These are phyloP conservation scores for Pseudonitzschia pungens DNA, from an alignment of 108 stramenopile genomes.

Conservation along the genomic window DNA sequence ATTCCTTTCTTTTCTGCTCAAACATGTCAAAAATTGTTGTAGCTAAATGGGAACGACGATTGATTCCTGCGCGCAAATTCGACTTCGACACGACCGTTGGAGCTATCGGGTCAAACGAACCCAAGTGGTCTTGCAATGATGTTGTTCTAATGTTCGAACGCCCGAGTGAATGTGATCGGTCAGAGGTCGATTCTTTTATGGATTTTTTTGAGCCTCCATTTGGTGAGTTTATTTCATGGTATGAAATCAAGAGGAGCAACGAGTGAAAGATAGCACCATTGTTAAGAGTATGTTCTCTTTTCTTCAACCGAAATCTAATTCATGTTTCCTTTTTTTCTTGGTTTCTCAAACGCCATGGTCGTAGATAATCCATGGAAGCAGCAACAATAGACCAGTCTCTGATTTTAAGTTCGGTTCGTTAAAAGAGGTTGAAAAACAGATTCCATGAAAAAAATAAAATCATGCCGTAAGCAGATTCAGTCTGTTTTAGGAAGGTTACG, in stretches of 20 bases:
- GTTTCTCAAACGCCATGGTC: neutral
- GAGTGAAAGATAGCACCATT: neutral
- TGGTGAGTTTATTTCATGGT: neutral
- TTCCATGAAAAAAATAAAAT: no score
- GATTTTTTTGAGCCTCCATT: constrained; percentile 84
- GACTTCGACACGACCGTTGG: constrained; percentile 83
- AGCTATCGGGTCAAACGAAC: constrained; percentile 76
- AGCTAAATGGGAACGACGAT: constrained; percentile 60
- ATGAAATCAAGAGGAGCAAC: neutral
- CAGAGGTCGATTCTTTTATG: constrained; percentile 59
- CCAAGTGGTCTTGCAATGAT: constrained; percentile 79
- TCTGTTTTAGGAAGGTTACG: no score
- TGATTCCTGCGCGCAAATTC: constrained; percentile 67
- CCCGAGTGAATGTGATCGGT: constrained; percentile 62
- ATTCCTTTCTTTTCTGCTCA: neutral
- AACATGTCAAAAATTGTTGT: neutral
- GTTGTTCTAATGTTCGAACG: constrained; percentile 81
- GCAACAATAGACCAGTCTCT: neutral
- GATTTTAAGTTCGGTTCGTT: neutral
- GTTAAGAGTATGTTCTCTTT: neutral
- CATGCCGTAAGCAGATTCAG: no score
- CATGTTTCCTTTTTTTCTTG: neutral
- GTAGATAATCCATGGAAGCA: constrained; percentile 15
- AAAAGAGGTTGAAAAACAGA: neutral
- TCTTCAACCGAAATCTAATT: neutral